Base-by-base conservation (phyloP, 805 yeast species). In the Saturnispora zaruensis region DNA sequence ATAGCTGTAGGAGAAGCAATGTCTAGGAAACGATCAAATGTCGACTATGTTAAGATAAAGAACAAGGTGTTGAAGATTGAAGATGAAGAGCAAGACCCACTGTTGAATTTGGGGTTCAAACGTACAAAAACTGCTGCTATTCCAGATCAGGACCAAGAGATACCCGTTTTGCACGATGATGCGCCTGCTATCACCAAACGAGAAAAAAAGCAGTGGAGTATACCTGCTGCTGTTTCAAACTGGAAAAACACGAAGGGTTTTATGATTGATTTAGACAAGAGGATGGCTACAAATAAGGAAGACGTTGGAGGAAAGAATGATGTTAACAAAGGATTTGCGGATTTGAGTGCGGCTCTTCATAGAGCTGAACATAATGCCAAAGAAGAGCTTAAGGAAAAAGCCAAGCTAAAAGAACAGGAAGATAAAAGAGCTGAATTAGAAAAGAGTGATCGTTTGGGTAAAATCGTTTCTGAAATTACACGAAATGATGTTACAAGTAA, bases 191-290 rank as follows among this genome's bases (percentile, higher is more conserved):
- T 84, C 18, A 77, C 89, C 0, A 77, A 78, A 25, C 87, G 83
- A 56, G 95, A 89, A 48, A 85, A 81, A 55, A 79, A 77, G 25
- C 75, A 78, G 53, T 91, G 97, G 96, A 74, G 76, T 44, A 88
- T 93, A 28, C 98, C 98, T 0, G 82, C 96, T 0, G 87, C 95
- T 1, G 78, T 91, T 0, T 91, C 98, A 1, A 88, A 87, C 64
- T 93, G 98, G 97, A 90, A 89, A 65, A 93, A 93, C 64, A 87
- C 90, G 16, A 84, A 86, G 57, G 97, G 98, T 1, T 87, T 81
- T 61, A 81, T 96, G 0, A 82, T 90, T 42, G 80, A 84, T 0
- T 65, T 90, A 38, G 96, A 89, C 49, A 86, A 84, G 59, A 71
- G 97, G 52, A 70, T 87, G 49, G 74, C 79, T 2, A 74, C 76